Percentiles rank a stretch among this genome's conserved stretches.
Conservation (phyloP, 257 asterid genomes). For the Solanum appendiculatum region DNA sequence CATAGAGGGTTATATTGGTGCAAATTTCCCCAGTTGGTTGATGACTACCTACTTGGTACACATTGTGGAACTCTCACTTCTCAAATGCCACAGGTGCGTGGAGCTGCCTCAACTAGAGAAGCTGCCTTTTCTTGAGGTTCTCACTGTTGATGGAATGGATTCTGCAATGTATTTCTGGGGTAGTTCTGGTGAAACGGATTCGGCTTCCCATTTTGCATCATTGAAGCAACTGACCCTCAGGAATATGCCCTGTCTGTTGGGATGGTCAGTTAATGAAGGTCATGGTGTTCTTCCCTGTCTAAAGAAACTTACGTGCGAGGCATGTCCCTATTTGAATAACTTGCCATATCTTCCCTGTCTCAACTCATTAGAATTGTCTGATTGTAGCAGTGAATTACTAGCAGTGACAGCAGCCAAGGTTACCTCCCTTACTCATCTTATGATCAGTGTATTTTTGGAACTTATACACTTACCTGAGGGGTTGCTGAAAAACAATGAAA, state of each 20-base stretch:
- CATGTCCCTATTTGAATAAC: slow-evolving; percentile 1
- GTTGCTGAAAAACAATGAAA: background rate
- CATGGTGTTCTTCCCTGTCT: background rate
- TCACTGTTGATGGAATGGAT: slow-evolving; percentile 4
- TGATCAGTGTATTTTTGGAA: background rate
- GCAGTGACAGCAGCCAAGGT: background rate
- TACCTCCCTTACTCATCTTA: slow-evolving; percentile 3
- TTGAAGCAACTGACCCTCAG: slow-evolving; percentile 1
- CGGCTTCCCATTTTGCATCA: background rate
- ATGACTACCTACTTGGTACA: background rate
- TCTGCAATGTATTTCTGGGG: slow-evolving; percentile 2
- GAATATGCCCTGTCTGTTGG: slow-evolving; percentile 1
- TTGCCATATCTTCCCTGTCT: background rate
- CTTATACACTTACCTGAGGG: background rate
- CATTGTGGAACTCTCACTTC: slow-evolving; percentile 1
- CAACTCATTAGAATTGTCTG: background rate
- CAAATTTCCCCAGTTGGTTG: slow-evolving; percentile 1
- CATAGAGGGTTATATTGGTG: slow-evolving; percentile 3
- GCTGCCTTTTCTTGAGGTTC: background rate
- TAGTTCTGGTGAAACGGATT: background rate
- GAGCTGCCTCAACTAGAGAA: slow-evolving; percentile 3
- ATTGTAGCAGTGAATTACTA: background rate
- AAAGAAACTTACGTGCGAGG: background rate
- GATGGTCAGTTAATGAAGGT: slow-evolving; percentile 2
- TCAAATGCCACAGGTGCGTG: slow-evolving; percentile 1